phyloP scores from a whole-genome alignment of 176 grass and related monocot genomes.

The Carex littledalei region DNA sequence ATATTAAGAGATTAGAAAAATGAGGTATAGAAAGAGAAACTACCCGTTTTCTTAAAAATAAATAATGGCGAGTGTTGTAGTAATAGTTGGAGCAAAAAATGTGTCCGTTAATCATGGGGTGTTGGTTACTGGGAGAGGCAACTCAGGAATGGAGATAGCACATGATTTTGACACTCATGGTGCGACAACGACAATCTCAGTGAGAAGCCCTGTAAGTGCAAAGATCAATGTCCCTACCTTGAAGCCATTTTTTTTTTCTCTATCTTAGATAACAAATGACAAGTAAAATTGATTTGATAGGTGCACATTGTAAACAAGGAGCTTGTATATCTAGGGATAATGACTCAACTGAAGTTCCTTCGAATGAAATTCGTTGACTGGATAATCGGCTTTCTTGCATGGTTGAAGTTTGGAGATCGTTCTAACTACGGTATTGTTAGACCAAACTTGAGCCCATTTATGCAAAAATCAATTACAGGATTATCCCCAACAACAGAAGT shows the following conservation, averaged over 20 bases:
- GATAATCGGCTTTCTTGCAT: slow-evolving; percentile 17
- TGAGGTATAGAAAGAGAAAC: neutral
- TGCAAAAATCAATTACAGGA: slow-evolving; percentile 22
- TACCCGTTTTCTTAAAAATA: neutral
- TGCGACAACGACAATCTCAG: slow-evolving; percentile 19
- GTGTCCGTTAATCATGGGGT: too few relatives aligned
- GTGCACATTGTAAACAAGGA: slow-evolving; percentile 42
- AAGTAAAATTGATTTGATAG: neutral
- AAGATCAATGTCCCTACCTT: neutral
- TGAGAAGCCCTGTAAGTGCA: slow-evolving; percentile 25
- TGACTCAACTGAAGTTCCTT: slow-evolving; percentile 22
- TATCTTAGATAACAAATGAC: neutral
- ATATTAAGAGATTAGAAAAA: neutral
- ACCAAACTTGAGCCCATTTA: neutral
- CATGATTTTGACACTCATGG: slow-evolving; percentile 30
- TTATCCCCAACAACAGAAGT: too few relatives aligned
- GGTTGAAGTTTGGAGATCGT: slow-evolving; percentile 30
- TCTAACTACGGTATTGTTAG: slow-evolving; percentile 37
- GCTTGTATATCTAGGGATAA: slow-evolving; percentile 30
- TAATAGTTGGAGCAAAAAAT: neutral
- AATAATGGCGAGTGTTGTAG: neutral
- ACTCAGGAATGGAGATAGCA: slow-evolving; percentile 51
- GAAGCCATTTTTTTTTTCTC: neutral
- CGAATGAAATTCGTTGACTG: slow-evolving; percentile 10
- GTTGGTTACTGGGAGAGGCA: slow-evolving; percentile 35